A percentile compares a stretch with the other conserved stretches of the same genome.
Conservation (phyloP, 2,329 filamentous ascomycete species). For the Trichoderma afroharzianum region DNA sequence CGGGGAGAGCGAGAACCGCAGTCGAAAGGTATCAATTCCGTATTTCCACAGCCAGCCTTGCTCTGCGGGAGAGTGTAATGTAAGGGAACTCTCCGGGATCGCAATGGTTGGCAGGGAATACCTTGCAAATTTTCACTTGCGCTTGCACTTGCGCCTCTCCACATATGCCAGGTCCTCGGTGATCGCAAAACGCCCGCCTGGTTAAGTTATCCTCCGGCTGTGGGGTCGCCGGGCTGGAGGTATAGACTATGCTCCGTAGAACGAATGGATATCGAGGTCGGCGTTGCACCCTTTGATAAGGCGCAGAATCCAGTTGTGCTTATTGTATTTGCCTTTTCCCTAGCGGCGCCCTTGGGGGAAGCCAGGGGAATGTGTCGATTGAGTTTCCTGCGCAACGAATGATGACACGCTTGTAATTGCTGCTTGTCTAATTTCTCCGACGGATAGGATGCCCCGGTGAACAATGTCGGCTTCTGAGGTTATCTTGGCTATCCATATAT, state of each 20-base stretch:
- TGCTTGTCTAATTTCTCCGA: not conserved
- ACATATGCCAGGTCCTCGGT: conserved; percentile 6
- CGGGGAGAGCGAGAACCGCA: not conserved
- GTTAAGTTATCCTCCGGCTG: not conserved
- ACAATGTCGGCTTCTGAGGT: not conserved
- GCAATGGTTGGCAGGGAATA: not conserved
- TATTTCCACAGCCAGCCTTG: not conserved
- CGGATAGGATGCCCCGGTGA: not conserved
- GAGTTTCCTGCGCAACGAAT: not conserved
- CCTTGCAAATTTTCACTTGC: conserved; percentile 8
- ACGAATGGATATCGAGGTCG: not conserved
- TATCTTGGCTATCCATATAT: not conserved
- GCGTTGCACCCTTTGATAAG: not conserved
- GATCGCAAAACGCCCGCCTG: not conserved
- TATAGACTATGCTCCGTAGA: not conserved
- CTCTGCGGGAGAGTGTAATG: not conserved
- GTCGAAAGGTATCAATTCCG: not conserved
- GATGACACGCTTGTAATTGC: not conserved
- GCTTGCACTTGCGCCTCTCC: conserved; percentile 8
- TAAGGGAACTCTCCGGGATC: conserved; percentile 8
- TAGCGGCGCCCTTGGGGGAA: not conserved
- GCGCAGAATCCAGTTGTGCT: not conserved
- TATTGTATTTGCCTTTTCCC: not conserved
- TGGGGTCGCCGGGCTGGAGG: conserved; percentile 9
- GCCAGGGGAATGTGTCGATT: not conserved